Conservation (phyloP, 148 eudicot species). For the Cornus suecica region DNA sequence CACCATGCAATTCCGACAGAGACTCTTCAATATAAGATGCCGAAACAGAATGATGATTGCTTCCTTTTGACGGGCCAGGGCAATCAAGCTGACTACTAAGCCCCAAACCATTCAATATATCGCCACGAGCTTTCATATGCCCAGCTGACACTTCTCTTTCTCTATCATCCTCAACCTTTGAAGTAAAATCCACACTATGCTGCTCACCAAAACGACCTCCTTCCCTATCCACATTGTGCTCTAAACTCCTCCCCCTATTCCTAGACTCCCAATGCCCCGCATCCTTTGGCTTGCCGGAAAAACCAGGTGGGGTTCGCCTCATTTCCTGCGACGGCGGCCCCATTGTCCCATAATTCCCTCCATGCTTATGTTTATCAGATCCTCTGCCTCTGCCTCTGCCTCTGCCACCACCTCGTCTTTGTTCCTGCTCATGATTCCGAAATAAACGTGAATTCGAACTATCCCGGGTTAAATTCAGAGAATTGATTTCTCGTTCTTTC, state of each 20-base stretch:
- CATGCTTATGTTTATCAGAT: slow-evolving; percentile 6
- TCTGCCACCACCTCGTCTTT: slow-evolving; percentile 10
- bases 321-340: slow-evolving; percentile 19
- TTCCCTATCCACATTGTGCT: slow-evolving; percentile 34
- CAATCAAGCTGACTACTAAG: slow-evolving; percentile 44
- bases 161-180: slow-evolving; percentile 23
- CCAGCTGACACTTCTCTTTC: slow-evolving; percentile 21
- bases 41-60: slow-evolving; percentile 41
- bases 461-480: background rate
- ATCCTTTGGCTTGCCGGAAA: slow-evolving; percentile 30
- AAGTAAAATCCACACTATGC: slow-evolving; percentile 23
- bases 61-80: slow-evolving; percentile 51
- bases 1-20: slow-evolving; percentile 31
- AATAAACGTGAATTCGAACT: slow-evolving; percentile 4
- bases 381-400: slow-evolving; percentile 13
- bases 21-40: slow-evolving; percentile 56
- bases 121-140: slow-evolving; percentile 6
- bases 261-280: slow-evolving; percentile 14
- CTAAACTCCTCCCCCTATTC: slow-evolving; percentile 31
- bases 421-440: slow-evolving; percentile 14
- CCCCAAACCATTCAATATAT: slow-evolving; percentile 18
- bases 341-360: slow-evolving; percentile 13
- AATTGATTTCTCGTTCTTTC: slow-evolving; percentile 5
- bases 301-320: slow-evolving; percentile 66
- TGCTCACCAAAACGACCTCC: slow-evolving; percentile 31